Conservation (phyloP, 2,329 filamentous ascomycete genomes). For the Rhynchosporium secalis region DNA sequence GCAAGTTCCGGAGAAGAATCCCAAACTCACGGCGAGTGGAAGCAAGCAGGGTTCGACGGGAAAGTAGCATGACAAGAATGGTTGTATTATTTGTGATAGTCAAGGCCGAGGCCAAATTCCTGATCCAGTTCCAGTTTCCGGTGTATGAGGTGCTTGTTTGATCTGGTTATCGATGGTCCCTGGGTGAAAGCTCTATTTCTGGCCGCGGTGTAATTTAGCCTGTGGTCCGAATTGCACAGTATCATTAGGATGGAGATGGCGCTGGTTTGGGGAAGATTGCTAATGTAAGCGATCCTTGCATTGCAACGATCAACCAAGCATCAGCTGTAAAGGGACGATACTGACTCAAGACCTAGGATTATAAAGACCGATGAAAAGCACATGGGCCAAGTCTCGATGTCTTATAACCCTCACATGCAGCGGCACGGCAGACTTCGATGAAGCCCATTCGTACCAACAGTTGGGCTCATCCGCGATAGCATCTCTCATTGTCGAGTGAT, state of each 20-base stretch:
- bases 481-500: background rate
- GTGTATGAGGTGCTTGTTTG: slow-evolving; percentile 12
- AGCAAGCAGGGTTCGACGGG: slow-evolving; percentile 50
- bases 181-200: slow-evolving; percentile 13
- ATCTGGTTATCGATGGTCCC: slow-evolving; percentile 1
- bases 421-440: background rate
- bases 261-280: background rate
- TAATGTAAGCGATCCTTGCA: background rate
- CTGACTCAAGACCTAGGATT: background rate
- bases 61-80: slow-evolving; percentile 30
- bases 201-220: slow-evolving; percentile 6
- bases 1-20: slow-evolving; percentile 39
- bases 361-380: background rate
- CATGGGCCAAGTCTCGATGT: background rate
- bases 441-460: background rate
- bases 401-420: background rate
- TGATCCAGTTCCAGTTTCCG: slow-evolving; percentile 4
- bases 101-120: slow-evolving; percentile 21
- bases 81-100: slow-evolving; percentile 37
- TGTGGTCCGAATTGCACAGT: background rate
- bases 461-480: background rate
- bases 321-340: too few species aligned
- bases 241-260: background rate
- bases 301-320: background rate
- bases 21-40: slow-evolving; percentile 57